Percentiles rank a stretch among this genome's conserved stretches.
Conservation (phyloP, 768 basidiomycete genomes). For the Hypholoma sublateritium region DNA sequence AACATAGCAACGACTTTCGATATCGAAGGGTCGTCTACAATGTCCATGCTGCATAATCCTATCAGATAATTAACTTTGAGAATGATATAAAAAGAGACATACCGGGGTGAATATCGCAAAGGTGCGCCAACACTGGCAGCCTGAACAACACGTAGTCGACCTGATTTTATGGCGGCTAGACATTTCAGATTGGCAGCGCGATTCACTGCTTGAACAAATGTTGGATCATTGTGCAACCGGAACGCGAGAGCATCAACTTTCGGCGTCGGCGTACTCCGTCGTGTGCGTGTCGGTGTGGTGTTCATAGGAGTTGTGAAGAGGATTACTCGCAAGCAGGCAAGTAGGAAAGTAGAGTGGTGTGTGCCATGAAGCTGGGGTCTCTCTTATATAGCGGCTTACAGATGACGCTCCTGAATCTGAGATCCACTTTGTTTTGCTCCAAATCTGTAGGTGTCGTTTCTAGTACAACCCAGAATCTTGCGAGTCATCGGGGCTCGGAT, state of each 20-base stretch:
- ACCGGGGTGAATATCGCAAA: not conserved
- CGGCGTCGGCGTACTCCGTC: not conserved
- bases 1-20: conserved; percentile 35
- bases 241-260: conserved; percentile 4
- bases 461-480: too few species aligned
- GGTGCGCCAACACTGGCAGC: too few species aligned
- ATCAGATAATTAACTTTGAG: not conserved
- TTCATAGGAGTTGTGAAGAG: too few species aligned
- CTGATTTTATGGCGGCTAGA: conserved; percentile 24
- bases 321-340: too few species aligned
- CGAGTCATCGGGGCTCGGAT: too few species aligned
- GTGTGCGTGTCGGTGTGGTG: not conserved
- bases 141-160: conserved; percentile 21
- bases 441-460: too few species aligned
- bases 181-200: conserved; percentile 23
- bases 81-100: not conserved
- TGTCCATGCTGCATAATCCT: conserved; percentile 35
- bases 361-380: too few species aligned
- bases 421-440: too few species aligned
- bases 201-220: conserved; percentile 21
- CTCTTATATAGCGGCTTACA: too few species aligned
- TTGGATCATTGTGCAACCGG: conserved; percentile 12
- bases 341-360: too few species aligned
- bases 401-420: too few species aligned
- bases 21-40: conserved; percentile 37